These are phyloP conservation scores for Teratosphaeria destructans DNA, from an alignment of 2,329 filamentous ascomycete genomes.

Conservation along the genomic window DNA sequence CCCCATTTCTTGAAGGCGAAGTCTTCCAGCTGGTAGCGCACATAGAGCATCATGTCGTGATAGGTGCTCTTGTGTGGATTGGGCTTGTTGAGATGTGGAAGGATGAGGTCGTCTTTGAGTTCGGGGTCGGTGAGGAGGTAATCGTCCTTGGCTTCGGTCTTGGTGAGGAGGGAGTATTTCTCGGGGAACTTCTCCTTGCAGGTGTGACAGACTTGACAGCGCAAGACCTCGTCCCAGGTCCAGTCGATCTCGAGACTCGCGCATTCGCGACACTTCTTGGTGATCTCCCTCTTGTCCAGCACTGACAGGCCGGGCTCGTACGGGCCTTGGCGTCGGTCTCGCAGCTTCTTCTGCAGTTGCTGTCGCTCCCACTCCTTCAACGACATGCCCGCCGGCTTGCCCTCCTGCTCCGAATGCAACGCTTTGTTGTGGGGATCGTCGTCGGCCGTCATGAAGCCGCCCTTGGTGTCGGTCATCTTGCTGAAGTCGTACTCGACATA, in stretches of 20 bases:
- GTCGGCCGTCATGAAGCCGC: slow-evolving; percentile 80
- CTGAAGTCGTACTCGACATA: slow-evolving; percentile 98
- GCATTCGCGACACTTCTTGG: slow-evolving; percentile 73
- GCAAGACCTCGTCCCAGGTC: slow-evolving; percentile 83
- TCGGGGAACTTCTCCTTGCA: slow-evolving; percentile 59
- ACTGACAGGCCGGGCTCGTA: slow-evolving; percentile 85
- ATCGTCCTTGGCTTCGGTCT: slow-evolving; percentile 71
- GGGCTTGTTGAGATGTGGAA: slow-evolving; percentile 24
- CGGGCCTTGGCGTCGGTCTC: slow-evolving; percentile 64
- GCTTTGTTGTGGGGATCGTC: slow-evolving; percentile 87
- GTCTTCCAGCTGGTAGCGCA: slow-evolving; percentile 87
- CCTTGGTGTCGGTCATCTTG: slow-evolving; percentile 96
- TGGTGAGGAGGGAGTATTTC: not conserved
- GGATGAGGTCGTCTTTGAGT: slow-evolving; percentile 55
- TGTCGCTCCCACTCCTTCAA: slow-evolving; percentile 82
- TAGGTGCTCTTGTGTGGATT: slow-evolving; percentile 94
- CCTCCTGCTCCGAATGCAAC: slow-evolving; percentile 47
- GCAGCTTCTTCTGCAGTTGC: slow-evolving; percentile 62
- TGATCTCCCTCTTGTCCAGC: slow-evolving; percentile 45
- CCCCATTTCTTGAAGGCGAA: slow-evolving; percentile 96
- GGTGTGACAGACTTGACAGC: slow-evolving; percentile 59
- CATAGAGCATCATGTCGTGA: slow-evolving; percentile 98
- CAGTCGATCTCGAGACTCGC: slow-evolving; percentile 79
- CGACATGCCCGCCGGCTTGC: slow-evolving; percentile 77
- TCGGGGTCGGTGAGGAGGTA: slow-evolving; percentile 55